These are phyloP conservation scores for Candida gorgasii DNA, from an alignment of 805 yeast species.

Conservation along the genomic window DNA sequence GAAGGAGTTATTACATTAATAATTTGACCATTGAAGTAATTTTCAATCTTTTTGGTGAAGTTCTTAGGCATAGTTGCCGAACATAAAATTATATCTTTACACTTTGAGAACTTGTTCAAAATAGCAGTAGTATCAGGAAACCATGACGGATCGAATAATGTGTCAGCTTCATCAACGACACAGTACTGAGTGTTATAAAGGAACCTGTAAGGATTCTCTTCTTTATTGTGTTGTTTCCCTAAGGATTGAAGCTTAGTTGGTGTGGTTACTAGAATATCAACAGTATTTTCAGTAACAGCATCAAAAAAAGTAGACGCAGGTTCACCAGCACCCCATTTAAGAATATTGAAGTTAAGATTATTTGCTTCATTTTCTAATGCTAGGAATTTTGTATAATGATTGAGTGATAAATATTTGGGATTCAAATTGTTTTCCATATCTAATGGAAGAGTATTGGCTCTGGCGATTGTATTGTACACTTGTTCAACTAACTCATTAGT, in stretches of 20 bases:
- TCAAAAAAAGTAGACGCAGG: conserved; percentile 54
- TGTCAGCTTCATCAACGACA: conserved; percentile 93
- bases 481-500: conserved; percentile 88
- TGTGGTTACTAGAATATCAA: conserved; percentile 83
- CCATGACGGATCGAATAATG: conserved; percentile 82
- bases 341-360: conserved; percentile 43
- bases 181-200: conserved; percentile 54
- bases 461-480: conserved; percentile 51
- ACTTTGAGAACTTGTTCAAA: conserved; percentile 50
- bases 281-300: conserved; percentile 44
- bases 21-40: conserved; percentile 59
- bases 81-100: conserved; percentile 70
- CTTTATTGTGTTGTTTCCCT: conserved; percentile 23
- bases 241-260: conserved; percentile 69
- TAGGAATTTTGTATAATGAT: conserved; percentile 24
- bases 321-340: conserved; percentile 65
- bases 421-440: conserved; percentile 21
- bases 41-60: conserved; percentile 61
- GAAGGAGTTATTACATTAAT: conserved; percentile 73
- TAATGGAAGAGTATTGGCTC: conserved; percentile 27
- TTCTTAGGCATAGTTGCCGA: conserved; percentile 89
- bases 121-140: conserved; percentile 60
- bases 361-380: conserved; percentile 21
- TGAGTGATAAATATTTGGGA: conserved; percentile 14
- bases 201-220: conserved; percentile 37